Evolutionary conservation across 768 basidiomycete genomes (phyloP).

Genomic region (Mycena olivaceomarginata): DNA sequence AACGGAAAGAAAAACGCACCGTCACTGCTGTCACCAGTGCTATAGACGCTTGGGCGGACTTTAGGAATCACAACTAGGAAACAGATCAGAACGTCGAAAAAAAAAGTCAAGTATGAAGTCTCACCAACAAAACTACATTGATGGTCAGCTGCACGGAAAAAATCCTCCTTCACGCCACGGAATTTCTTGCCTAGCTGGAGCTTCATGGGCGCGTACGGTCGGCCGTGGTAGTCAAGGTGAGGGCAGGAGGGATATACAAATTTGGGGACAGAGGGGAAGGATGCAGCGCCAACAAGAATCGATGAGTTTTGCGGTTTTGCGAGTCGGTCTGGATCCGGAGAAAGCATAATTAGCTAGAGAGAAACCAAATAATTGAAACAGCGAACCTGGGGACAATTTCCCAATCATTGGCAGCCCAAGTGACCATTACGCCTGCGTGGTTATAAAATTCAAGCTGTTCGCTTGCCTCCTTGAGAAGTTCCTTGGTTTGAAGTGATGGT

Average conservation of each 20-base stretch:
- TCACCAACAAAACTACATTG: background rate
- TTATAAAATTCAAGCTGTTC: background rate
- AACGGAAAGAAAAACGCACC: background rate
- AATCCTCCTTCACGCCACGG: background rate
- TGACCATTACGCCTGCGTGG: background rate
- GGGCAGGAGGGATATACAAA: background rate
- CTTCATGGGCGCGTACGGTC: background rate
- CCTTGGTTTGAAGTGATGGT: background rate
- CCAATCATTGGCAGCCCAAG: background rate
- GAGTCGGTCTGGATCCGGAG: background rate
- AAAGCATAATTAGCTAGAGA: too few relatives aligned
- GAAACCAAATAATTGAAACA: background rate
- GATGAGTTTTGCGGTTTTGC: background rate
- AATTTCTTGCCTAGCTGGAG: background rate
- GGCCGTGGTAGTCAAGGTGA: background rate
- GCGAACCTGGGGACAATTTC: background rate
- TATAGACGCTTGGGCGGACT: too few relatives aligned
- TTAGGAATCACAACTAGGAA: too few relatives aligned
- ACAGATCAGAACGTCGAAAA: background rate
- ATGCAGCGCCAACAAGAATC: background rate
- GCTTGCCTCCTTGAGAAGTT: background rate
- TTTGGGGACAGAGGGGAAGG: background rate
- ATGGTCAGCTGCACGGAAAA: background rate
- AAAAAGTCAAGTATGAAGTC: background rate
- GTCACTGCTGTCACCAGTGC: background rate